Base-by-base conservation (phyloP, 2,329 filamentous ascomycete genomes). In the Periconia sp. region DNA sequence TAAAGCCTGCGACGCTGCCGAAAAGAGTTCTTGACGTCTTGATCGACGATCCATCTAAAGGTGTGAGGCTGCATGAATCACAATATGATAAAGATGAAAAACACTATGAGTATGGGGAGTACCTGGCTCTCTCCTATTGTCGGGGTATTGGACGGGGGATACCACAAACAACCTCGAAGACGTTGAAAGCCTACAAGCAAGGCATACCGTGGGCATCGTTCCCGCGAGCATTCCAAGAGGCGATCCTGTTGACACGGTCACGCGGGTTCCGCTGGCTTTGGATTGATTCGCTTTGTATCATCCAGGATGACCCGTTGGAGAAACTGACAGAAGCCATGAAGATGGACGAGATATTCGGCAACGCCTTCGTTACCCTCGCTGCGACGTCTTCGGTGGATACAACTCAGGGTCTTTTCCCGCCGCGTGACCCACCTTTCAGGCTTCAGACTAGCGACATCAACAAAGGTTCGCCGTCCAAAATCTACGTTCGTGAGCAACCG, bases 251-350 rank as follows among this genome's bases (percentile, higher is more conserved):
- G n/a, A 71, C 72, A 2, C 60, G 67, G 33, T 62, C 67, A 30
- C 59, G 74, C n/a, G 70, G 70, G 3, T 62, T 74, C 41, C 65
- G 66, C 6, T 74, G 66, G 56, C 56, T 75, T 0, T 75, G 71
- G 65, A 69, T 74, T 35, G 73, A 75, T 51, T 58, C 64, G 3
- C 51, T 73, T 11, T 73, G 70, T 52, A 59, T 73, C 1, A 30
- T 71, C 13, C 70, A 73, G 51, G 67, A 72, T 45, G 69, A 72
- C 42, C 45, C 44, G 17, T 46, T 57, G 8, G 61, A 70, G 17
- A 71, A 64, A 48, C 55, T 65, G 8, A 59, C 66, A 45, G 65
- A 65, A 37, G 65, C 69, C 18, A 52, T 66, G 30, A 52, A 59
- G 10, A 62, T 70, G 60, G 67, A 67, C 47, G 53, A 64, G 19